These are phyloP conservation scores for Prinsepia uniflora DNA, from an alignment of 306 rosid genomes.

Conservation along the genomic window DNA sequence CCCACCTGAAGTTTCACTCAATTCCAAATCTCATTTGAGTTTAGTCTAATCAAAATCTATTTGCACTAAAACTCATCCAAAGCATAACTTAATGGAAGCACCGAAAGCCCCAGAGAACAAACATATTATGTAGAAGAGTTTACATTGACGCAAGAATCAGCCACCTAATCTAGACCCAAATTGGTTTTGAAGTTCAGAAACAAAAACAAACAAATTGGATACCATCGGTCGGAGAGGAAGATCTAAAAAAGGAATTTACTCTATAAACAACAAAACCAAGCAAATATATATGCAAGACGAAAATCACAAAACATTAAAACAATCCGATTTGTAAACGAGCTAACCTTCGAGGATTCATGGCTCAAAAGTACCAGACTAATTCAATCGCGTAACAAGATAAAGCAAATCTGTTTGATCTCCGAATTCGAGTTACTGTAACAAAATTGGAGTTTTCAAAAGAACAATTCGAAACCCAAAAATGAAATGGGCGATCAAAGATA, in stretches of 20 bases:
- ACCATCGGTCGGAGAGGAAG: neutral
- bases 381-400: neutral
- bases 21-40: neutral
- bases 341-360: constrained; percentile 54
- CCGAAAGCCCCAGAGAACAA: neutral
- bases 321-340: constrained; percentile 13
- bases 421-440: neutral
- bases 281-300: neutral
- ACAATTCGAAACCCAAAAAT: neutral
- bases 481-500: neutral
- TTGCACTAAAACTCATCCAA: neutral
- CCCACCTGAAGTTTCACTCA: neutral
- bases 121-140: no score
- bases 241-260: constrained; percentile 11
- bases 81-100: neutral
- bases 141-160: neutral
- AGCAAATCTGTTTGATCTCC: neutral
- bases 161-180: neutral
- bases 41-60: neutral
- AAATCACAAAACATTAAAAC: neutral
- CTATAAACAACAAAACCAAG: neutral
- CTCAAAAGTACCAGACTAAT: constrained; percentile 2
- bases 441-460: neutral
- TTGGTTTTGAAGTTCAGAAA: neutral
- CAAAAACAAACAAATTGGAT: neutral